These are phyloP conservation scores for Penicillium coprophilum DNA, from an alignment of 495 filamentous ascomycete species.

Conservation along the genomic window DNA sequence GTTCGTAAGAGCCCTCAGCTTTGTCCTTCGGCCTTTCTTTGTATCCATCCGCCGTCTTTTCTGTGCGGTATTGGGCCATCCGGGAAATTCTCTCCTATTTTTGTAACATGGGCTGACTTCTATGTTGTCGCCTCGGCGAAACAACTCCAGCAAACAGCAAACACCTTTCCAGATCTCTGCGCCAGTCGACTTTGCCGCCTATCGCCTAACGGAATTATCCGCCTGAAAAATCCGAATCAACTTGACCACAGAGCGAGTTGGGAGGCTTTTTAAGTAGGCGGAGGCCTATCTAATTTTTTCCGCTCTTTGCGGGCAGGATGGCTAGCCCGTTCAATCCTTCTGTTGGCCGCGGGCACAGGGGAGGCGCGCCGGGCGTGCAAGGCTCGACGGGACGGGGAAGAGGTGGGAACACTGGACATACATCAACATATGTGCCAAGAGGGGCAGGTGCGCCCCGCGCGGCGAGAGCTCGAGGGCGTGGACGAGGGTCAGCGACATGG, in stretches of 20 bases:
- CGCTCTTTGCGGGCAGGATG: slow-evolving; percentile 41
- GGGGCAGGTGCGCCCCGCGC: slow-evolving; percentile 21
- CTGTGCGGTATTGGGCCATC: background rate
- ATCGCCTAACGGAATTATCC: background rate
- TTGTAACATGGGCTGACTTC: slow-evolving; percentile 22
- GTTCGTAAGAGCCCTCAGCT: background rate
- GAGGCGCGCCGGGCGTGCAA: slow-evolving; percentile 20
- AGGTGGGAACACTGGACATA: slow-evolving; percentile 24
- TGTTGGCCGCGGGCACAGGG: slow-evolving; percentile 31
- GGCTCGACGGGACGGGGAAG: slow-evolving; percentile 29
- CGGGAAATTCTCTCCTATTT: background rate
- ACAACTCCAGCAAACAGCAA: slow-evolving; percentile 14
- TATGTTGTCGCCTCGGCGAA: slow-evolving; percentile 22
- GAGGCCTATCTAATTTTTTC: slow-evolving; percentile 17
- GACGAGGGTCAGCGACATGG: slow-evolving; percentile 25
- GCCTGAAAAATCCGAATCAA: background rate
- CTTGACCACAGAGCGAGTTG: background rate
- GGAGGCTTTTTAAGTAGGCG: slow-evolving; percentile 8
- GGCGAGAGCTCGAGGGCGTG: slow-evolving; percentile 28
- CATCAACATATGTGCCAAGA: slow-evolving; percentile 26
- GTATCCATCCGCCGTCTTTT: background rate
- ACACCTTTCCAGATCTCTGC: background rate
- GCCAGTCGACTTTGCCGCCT: slow-evolving; percentile 3
- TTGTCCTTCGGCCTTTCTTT: slow-evolving; percentile 3
- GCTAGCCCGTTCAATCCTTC: slow-evolving; percentile 40